A percentile compares a stretch with the other conserved stretches of the same genome.
Evolutionary conservation across 2,329 filamentous ascomycete genomes (phyloP).

Genomic region (Penicillium sp.): DNA sequence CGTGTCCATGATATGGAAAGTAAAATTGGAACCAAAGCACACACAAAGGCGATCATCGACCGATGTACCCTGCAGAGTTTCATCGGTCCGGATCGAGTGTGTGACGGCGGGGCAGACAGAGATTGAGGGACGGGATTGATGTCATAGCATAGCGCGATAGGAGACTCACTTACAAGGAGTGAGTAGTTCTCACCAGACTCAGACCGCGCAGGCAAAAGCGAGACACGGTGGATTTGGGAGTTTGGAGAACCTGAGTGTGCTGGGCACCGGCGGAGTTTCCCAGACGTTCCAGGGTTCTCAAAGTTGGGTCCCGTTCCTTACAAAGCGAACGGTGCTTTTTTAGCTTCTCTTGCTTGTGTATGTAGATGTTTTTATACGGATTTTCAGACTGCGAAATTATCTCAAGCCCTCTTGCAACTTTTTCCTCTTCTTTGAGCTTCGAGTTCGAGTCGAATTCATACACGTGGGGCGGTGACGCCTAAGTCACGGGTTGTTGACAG

Average conservation of each 20-base stretch:
- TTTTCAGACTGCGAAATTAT: neutral
- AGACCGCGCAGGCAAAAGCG: conserved; percentile 25
- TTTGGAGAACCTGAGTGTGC: conserved; percentile 12
- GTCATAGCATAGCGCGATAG: conserved; percentile 1
- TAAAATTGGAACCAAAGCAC: neutral
- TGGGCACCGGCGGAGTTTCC: conserved; percentile 25
- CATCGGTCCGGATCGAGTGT: conserved; percentile 10
- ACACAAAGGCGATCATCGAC: neutral
- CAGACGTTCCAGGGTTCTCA: neutral
- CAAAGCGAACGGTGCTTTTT: conserved; percentile 17
- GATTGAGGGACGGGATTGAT: conserved; percentile 8
- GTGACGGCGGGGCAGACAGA: conserved; percentile 20
- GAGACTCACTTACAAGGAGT: conserved; percentile 30
- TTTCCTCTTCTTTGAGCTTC: neutral
- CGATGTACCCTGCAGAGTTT: conserved; percentile 3
- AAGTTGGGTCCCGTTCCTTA: conserved; percentile 25
- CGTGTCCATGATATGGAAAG: conserved; percentile 8
- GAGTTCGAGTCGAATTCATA: neutral
- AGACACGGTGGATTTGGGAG: conserved; percentile 29
- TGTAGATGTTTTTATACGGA: neutral
- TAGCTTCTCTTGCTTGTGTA: neutral
- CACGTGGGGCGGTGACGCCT: conserved; percentile 31
- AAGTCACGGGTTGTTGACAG: conserved; percentile 33
- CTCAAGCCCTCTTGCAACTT: neutral
- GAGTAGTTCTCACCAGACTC: conserved; percentile 27